Base-by-base conservation (phyloP, 495 filamentous ascomycete species). In the Terfezia claveryi region DNA sequence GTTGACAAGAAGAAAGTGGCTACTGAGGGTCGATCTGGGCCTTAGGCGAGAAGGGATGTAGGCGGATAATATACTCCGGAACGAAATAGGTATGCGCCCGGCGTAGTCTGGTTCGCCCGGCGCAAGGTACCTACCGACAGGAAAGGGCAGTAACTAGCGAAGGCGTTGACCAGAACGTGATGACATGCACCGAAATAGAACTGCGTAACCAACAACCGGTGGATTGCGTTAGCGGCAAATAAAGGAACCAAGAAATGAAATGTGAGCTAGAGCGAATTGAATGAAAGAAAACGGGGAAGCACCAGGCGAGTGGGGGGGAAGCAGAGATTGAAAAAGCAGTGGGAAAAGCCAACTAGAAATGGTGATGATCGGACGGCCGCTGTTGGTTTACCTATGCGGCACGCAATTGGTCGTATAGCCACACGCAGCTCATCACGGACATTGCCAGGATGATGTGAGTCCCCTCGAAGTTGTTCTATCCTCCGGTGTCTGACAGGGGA, bases 311-410 rank as follows among this genome's bases (percentile, higher is more conserved):
- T 58, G 56, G 59, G 58, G 37, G 54, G 57, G 56, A 58, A 55
- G 61, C 59, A 64, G 56, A 63, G 60, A 63, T 64, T 57, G 17
- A 7, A n/a, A n/a, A n/a, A n/a, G n/a, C n/a, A n/a, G 2, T 2
- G 41, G 41, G 41, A 7, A 14, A 20, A 4, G 4, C 8, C 14
- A 0, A 4, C 41, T 46, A 1, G 14, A 46, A 46, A 20, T 14
- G 41, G 41, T 20, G 41, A 46, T 46, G 41, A 46, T 46, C 41
- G 41, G 41, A 46, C 17, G 41, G 41, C 17, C 14, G 41, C 27
- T 32, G 27, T 32, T 32, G 27, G 27, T 32, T 32, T 2, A n/a
- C n/a, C n/a, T n/a, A 32, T 32, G 27, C 27, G 27, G 7, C 27
- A 32, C 27, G 27, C 27, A 32, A 32, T 32, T 32, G 27, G 27